Percentiles rank a stretch among this genome's conserved stretches.
Evolutionary conservation across 2,329 filamentous ascomycete genomes (phyloP).

Genomic region (Arthroderma sp.): DNA sequence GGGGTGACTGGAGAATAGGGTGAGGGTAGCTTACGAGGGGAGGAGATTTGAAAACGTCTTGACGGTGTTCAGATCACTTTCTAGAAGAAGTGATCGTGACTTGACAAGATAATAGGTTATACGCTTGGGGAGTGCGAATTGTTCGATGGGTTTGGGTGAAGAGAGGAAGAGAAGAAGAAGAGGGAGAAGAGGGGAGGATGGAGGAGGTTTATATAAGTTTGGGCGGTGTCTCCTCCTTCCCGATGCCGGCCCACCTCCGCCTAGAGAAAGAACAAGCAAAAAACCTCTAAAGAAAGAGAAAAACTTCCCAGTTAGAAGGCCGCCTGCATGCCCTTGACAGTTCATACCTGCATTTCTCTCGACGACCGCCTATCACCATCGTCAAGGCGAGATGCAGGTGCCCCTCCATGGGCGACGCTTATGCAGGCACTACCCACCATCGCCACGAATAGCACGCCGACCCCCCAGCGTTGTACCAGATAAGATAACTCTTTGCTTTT

Average conservation of each 20-base stretch:
- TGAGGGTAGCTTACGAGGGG: conserved; percentile 60
- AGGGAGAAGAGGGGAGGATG: background rate
- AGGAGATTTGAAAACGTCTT: conserved; percentile 98
- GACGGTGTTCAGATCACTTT: conserved; percentile 54
- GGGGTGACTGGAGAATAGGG: conserved; percentile 1
- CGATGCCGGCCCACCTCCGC: background rate
- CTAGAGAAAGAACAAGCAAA: background rate
- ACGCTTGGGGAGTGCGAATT: background rate
- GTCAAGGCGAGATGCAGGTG: no score
- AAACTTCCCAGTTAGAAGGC: background rate
- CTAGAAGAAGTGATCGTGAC: conserved; percentile 13
- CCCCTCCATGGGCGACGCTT: no score
- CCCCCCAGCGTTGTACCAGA: no score
- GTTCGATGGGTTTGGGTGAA: conserved; percentile 6
- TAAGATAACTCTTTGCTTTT: no score
- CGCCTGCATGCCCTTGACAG: background rate
- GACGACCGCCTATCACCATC: background rate
- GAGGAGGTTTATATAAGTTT: conserved; percentile 7
- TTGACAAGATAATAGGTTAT: conserved; percentile 5
- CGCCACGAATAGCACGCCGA: no score
- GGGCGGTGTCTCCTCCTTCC: no score
- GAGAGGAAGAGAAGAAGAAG: conserved; percentile 5
- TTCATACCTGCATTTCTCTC: background rate
- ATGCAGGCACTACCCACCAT: no score
- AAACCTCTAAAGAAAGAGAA: background rate